phyloP scores from a whole-genome alignment of 169 alveolate species.

The Eimeria falciformis region DNA sequence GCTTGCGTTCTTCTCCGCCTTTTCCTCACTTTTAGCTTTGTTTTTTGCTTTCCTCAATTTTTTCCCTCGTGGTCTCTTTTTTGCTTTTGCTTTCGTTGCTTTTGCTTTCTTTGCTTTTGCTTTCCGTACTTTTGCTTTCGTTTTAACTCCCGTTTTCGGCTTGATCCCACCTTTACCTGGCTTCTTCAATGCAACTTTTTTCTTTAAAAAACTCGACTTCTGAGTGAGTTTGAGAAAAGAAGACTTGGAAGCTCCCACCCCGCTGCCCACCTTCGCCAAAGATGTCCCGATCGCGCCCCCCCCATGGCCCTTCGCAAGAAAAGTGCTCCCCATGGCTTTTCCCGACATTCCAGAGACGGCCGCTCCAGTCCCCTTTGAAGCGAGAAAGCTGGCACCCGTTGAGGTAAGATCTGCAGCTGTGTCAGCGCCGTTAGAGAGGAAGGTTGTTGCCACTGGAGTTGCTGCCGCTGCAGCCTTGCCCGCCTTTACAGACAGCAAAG shows the following conservation, averaged over 20 bases:
- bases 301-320: neutral
- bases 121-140: neutral
- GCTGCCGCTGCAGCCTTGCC: constrained; percentile 15
- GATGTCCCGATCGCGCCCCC: neutral
- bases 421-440: neutral
- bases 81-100: neutral
- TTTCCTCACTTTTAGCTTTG: too few species aligned
- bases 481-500: constrained; percentile 3
- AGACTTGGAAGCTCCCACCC: neutral
- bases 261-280: neutral
- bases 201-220: neutral
- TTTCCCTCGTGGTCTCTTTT: neutral
- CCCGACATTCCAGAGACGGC: neutral
- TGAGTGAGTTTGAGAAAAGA: neutral
- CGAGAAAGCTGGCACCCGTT: neutral
- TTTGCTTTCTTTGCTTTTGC: neutral
- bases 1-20: neutral
- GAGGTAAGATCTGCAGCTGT: neutral
- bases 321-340: neutral
- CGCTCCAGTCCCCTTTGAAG: neutral
- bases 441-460: neutral
- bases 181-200: neutral
- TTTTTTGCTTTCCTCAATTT: neutral
- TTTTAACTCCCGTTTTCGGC: neutral
- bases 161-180: neutral